These are phyloP conservation scores for Trichocladium antarcticum DNA, from an alignment of 495 filamentous ascomycete genomes.

Conservation along the genomic window DNA sequence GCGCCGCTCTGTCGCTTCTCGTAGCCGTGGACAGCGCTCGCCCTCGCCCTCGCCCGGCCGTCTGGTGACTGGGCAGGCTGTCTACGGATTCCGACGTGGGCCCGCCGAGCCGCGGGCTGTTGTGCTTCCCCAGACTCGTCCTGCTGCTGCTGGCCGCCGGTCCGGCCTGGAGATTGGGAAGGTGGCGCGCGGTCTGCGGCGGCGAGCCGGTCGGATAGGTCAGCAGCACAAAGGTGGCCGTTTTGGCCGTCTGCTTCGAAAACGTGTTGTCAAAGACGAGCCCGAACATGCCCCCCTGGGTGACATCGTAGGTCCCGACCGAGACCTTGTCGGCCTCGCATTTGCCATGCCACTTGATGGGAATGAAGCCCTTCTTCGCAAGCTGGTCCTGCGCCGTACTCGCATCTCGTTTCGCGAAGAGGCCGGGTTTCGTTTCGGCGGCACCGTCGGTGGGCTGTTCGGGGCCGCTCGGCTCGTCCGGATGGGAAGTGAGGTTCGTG, in stretches of 20 bases:
- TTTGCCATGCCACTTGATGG: slow-evolving; percentile 81
- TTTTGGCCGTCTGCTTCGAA: slow-evolving; percentile 90
- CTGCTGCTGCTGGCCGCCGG: slow-evolving; percentile 37
- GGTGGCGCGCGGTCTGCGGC: slow-evolving; percentile 65
- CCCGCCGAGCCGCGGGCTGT: slow-evolving; percentile 30
- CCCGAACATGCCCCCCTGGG: slow-evolving; percentile 84
- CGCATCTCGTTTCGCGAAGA: slow-evolving; percentile 39
- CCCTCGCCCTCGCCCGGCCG: slow-evolving; percentile 11
- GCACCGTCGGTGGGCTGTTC: slow-evolving; percentile 36
- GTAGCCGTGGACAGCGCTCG: slow-evolving; percentile 23
- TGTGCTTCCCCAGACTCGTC: slow-evolving; percentile 37
- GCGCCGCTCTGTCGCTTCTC: slow-evolving; percentile 23
- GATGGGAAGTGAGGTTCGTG: slow-evolving; percentile 43
- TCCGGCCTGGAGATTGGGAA: slow-evolving; percentile 43
- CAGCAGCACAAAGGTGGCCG: slow-evolving; percentile 82
- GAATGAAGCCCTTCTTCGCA: slow-evolving; percentile 71
- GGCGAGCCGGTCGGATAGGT: slow-evolving; percentile 80
- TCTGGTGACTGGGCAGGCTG: slow-evolving; percentile 42
- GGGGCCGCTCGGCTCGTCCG: slow-evolving; percentile 34
- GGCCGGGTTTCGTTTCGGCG: slow-evolving; percentile 28
- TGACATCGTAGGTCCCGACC: slow-evolving; percentile 78
- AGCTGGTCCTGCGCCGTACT: slow-evolving; percentile 70
- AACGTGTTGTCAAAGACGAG: slow-evolving; percentile 98
- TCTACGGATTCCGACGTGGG: slow-evolving; percentile 42
- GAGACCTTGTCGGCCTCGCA: slow-evolving; percentile 96